Percentiles rank a stretch among this genome's conserved stretches.
Evolutionary conservation across 169 alveolate genomes (phyloP).

Genomic region (Plasmodium berghei): DNA sequence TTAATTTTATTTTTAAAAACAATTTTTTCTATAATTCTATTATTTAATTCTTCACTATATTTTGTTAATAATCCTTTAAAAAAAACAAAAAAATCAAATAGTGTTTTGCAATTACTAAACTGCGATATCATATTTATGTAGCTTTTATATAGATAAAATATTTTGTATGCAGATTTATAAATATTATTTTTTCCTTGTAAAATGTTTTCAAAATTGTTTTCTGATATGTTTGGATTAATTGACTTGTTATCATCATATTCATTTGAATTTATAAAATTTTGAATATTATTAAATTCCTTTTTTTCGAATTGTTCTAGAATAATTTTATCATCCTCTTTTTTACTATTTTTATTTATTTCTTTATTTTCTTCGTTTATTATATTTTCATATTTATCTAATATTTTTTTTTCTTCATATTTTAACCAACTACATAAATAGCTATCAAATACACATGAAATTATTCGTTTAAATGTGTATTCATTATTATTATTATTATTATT

Average conservation of each 20-base stretch:
- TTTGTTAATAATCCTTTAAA: slow-evolving; percentile 54
- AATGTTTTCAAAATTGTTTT: background rate
- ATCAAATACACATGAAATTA: slow-evolving; percentile 61
- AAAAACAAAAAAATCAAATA: slow-evolving; percentile 62
- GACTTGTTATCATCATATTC: background rate
- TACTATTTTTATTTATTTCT: background rate
- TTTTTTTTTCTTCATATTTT: slow-evolving; percentile 70
- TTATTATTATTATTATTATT: background rate
- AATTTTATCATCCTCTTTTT: background rate
- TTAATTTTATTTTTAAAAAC: slow-evolving; percentile 25
- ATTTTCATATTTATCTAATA: slow-evolving; percentile 37
- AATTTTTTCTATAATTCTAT: slow-evolving; percentile 23
- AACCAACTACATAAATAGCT: slow-evolving; percentile 72
- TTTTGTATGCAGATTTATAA: slow-evolving; percentile 64
- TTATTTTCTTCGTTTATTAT: slow-evolving; percentile 48
- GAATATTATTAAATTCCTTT: slow-evolving; percentile 8
- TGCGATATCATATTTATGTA: slow-evolving; percentile 50
- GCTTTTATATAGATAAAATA: slow-evolving; percentile 69
- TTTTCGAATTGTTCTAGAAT: background rate
- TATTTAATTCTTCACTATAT: slow-evolving; percentile 60
- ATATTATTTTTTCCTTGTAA: slow-evolving; percentile 23
- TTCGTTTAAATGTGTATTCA: slow-evolving; percentile 35
- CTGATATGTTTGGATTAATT: background rate
- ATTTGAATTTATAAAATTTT: slow-evolving; percentile 22
- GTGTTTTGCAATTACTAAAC: slow-evolving; percentile 64